phyloP scores from a whole-genome alignment of 257 asterid genomes.

The Scutellaria galericulata region DNA sequence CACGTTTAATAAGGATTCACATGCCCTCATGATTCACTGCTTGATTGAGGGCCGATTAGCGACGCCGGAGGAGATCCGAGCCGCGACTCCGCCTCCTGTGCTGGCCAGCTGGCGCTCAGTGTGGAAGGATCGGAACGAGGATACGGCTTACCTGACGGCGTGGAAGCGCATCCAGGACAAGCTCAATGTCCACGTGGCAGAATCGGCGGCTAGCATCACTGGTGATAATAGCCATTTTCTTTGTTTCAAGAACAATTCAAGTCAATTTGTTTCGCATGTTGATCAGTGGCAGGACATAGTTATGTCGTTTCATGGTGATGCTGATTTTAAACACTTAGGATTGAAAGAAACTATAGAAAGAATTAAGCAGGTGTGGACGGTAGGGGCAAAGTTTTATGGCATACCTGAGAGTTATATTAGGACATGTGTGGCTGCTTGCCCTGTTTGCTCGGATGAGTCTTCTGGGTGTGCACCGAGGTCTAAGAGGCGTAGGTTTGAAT shows the following conservation, averaged over 20 bases:
- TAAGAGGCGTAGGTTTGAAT: slow-evolving; percentile 91
- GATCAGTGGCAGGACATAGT: slow-evolving; percentile 98
- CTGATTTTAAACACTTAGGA: slow-evolving; percentile 83
- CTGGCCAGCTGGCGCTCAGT: slow-evolving; percentile 94
- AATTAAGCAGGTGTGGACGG: slow-evolving; percentile 95
- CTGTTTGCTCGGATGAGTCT: slow-evolving; percentile 78
- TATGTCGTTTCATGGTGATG: slow-evolving; percentile 76
- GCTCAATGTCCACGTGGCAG: slow-evolving; percentile 59
- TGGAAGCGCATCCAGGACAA: slow-evolving; percentile 99
- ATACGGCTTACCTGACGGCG: slow-evolving; percentile 89
- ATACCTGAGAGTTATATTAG: slow-evolving; percentile 95
- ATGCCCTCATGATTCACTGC: slow-evolving; percentile 75
- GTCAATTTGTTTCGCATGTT: slow-evolving; percentile 81
- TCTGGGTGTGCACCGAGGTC: slow-evolving; percentile 86
- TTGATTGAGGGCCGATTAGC: slow-evolving; percentile 73
- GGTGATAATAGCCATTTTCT: slow-evolving; percentile 59
- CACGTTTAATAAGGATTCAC: slow-evolving; percentile 85
- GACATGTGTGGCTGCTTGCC: slow-evolving; percentile 78
- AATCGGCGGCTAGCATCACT: slow-evolving; percentile 30
- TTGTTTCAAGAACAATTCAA: slow-evolving; percentile 88
- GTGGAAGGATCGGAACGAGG: slow-evolving; percentile 98
- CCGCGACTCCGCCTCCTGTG: slow-evolving; percentile 69
- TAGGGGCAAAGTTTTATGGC: slow-evolving; percentile 97
- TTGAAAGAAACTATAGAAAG: slow-evolving; percentile 80
- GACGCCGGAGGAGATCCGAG: slow-evolving; percentile 86